These are phyloP conservation scores for Ustilago esculenta DNA, from an alignment of 1,284 basidiomycete genomes.

Conservation along the genomic window DNA sequence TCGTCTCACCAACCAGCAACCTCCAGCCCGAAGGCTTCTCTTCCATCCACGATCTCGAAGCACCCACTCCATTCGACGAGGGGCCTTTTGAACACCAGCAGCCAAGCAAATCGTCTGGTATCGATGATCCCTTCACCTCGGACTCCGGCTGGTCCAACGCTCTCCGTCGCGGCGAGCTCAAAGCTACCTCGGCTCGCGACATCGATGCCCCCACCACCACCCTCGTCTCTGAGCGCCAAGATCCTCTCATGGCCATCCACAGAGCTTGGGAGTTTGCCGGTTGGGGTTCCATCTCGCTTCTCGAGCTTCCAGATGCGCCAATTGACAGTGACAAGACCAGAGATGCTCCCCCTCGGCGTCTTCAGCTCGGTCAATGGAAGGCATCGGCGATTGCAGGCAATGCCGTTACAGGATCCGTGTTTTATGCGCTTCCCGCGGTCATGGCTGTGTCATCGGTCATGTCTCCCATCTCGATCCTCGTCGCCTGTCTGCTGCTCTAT, in stretches of 20 bases:
- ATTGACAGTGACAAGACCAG: neutral
- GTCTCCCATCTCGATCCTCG: slow-evolving; percentile 52
- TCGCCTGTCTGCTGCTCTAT: slow-evolving; percentile 49
- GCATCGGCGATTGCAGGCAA: slow-evolving; percentile 54
- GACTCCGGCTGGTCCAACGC: slow-evolving; percentile 21
- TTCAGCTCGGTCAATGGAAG: slow-evolving; percentile 48
- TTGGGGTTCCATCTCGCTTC: slow-evolving; percentile 56
- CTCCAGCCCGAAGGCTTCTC: slow-evolving; percentile 11
- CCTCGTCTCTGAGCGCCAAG: slow-evolving; percentile 30
- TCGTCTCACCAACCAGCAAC: slow-evolving; percentile 45
- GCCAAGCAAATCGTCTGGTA: neutral
- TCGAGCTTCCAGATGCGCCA: slow-evolving; percentile 34
- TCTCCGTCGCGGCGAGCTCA: slow-evolving; percentile 33
- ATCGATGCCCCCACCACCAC: slow-evolving; percentile 18
- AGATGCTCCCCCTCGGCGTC: neutral
- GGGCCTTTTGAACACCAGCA: neutral
- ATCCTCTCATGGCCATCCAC: slow-evolving; percentile 43
- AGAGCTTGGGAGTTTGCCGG: slow-evolving; percentile 56
- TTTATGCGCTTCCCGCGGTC: slow-evolving; percentile 57
- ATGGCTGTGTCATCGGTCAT: slow-evolving; percentile 45
- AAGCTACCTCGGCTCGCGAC: slow-evolving; percentile 3
- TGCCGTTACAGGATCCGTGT: slow-evolving; percentile 54
- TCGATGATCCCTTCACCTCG: slow-evolving; percentile 13
- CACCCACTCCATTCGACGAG: slow-evolving; percentile 1
- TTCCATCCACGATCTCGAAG: slow-evolving; percentile 32